Conservation (phyloP, 2,329 filamentous ascomycete genomes). For the Claviceps sp. region DNA sequence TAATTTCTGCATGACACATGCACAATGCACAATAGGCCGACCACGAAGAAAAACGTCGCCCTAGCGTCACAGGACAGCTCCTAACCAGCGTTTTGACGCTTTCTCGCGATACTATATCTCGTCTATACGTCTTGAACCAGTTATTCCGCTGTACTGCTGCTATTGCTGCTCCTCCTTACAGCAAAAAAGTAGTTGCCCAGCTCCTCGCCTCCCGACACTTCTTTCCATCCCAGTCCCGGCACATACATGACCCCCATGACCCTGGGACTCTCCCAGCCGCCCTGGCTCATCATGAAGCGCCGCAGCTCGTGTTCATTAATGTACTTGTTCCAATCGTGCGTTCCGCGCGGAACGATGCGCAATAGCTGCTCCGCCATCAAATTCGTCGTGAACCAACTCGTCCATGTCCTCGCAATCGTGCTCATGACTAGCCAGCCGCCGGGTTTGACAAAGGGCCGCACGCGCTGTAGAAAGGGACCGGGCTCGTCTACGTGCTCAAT, state of each 20-base stretch:
- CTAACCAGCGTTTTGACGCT: too few species aligned
- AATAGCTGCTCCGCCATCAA: constrained; percentile 79
- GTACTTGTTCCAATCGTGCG: constrained; percentile 95
- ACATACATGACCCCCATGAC: constrained; percentile 81
- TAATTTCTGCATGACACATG: background rate
- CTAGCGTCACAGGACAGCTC: too few species aligned
- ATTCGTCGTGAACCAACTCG: constrained; percentile 86
- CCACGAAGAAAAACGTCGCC: background rate
- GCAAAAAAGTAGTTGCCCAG: constrained; percentile 96
- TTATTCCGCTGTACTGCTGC: constrained; percentile 12
- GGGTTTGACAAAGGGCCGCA: constrained; percentile 65
- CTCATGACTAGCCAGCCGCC: constrained; percentile 89
- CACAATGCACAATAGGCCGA: background rate
- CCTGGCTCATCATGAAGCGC: constrained; percentile 35
- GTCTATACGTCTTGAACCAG: background rate
- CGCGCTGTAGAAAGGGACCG: constrained; percentile 56
- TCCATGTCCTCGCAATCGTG: constrained; percentile 83
- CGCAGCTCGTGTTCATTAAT: constrained; percentile 73
- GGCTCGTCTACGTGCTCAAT: constrained; percentile 81
- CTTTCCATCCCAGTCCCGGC: constrained; percentile 80
- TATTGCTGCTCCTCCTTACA: constrained; percentile 38
- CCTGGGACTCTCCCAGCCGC: constrained; percentile 44
- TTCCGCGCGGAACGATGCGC: constrained; percentile 79
- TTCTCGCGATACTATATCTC: too few species aligned
- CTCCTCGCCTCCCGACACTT: constrained; percentile 66